Percentiles rank a stretch among this genome's conserved stretches.
Evolutionary conservation across 1,139 yeast species (phyloP).

Genomic region (Candida tetrigidarum): DNA sequence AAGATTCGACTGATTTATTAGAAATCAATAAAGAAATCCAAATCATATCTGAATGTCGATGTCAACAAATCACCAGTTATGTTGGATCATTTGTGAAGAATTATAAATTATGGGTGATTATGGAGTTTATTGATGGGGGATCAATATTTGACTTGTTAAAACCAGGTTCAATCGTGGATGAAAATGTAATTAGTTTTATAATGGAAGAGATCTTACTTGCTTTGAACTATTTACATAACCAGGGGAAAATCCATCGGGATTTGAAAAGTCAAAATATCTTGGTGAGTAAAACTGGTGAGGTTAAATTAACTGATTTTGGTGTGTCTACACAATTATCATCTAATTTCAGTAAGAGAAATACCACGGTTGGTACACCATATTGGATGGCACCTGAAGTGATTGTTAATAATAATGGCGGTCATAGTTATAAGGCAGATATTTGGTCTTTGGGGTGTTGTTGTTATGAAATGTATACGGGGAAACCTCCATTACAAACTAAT

Average conservation of each 20-base stretch:
- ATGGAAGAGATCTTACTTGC: slow-evolving; percentile 66
- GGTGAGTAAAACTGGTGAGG: slow-evolving; percentile 70
- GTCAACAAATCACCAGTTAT: slow-evolving; percentile 68
- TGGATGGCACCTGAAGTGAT: slow-evolving; percentile 99
- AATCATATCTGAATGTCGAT: slow-evolving; percentile 73
- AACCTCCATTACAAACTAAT: slow-evolving; percentile 75
- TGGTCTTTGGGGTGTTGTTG: slow-evolving; percentile 97
- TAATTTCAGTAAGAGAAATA: slow-evolving; percentile 75
- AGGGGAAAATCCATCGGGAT: slow-evolving; percentile 86
- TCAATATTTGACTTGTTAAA: slow-evolving; percentile 68
- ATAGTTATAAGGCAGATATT: slow-evolving; percentile 86
- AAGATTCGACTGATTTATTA: slow-evolving; percentile 72
- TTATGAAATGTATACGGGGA: slow-evolving; percentile 79
- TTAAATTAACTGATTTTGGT: slow-evolving; percentile 95
- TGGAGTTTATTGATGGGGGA: slow-evolving; percentile 89
- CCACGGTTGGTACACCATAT: slow-evolving; percentile 98
- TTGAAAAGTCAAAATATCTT: slow-evolving; percentile 85
- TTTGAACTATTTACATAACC: slow-evolving; percentile 69
- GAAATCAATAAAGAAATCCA: slow-evolving; percentile 83
- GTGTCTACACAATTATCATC: slow-evolving; percentile 88
- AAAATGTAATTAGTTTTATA: slow-evolving; percentile 57
- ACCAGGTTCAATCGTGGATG: slow-evolving; percentile 60
- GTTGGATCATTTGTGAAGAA: slow-evolving; percentile 83
- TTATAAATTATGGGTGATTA: slow-evolving; percentile 80
- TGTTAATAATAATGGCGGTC: slow-evolving; percentile 73